Base-by-base conservation (phyloP, 768 basidiomycete species). In the Wakefieldia striispora region DNA sequence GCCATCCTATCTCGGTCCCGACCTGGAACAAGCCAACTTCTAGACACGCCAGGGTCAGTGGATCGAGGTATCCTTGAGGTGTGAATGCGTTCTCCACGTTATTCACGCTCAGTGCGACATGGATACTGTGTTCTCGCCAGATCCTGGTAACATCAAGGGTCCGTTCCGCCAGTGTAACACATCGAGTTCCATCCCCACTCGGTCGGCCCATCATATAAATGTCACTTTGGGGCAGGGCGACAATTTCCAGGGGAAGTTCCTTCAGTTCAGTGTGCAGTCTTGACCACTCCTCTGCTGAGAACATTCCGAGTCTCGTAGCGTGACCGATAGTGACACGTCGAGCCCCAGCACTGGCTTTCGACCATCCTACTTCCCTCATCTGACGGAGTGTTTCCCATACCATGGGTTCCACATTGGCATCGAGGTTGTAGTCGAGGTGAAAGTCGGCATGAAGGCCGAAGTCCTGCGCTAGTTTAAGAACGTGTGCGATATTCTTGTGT, bases 81-180 rank as follows among this genome's bases (percentile, higher is more conserved):
- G 80, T 85, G 63, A 84, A 86, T 26, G 81, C 78, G 55, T 86
- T 86, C 54, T 77, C 78, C 57, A 84, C 75, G 58, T 84, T 84
- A 65, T 84, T 83, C 33, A 84, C 78, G 47, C 77, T 72, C 74
- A 83, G 74, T 45, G 80, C 80, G 45, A 80, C 67, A 39, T 72
- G 68, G 26, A 83, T 50, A 11, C 75, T 72, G 59, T 76, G 72
- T 43, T 74, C 68, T 52, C 64, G 65, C 51, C 66, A 68, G 40
- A 81, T 67, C 48, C 74, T 64, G 20, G 79, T 76, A 45, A 80
- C 76, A 49, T 79, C 74, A 42, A 85, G 73, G 26, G 83, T 81
- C 55, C 83, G 69, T 40, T 78, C 81, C 23, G 75, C 64, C 6
- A 73, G 63, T 24, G 72, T 67, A 23, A 63, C 61, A 33, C 67